Conservation (phyloP, 2,329 filamentous ascomycete genomes). For the Didymella keratinophila region DNA sequence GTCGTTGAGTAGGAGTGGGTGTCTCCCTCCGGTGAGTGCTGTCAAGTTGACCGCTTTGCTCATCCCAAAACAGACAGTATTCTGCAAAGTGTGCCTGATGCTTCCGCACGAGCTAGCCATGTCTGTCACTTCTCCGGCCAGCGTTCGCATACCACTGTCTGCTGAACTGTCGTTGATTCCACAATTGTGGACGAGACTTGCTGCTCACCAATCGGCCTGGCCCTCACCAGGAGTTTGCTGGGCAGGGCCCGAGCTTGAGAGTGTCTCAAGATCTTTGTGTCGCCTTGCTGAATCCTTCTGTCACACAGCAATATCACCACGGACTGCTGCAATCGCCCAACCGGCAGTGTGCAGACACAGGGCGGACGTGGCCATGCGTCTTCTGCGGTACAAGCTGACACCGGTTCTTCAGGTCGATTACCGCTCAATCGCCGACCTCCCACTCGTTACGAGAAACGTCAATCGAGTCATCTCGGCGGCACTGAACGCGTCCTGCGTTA, state of each 20-base stretch:
- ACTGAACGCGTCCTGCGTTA: not conserved
- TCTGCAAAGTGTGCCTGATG: not conserved
- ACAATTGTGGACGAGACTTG: not conserved
- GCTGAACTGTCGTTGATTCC: not conserved
- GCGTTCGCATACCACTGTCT: not conserved
- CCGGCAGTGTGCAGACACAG: not conserved
- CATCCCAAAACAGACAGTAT: not conserved
- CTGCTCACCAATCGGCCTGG: not conserved
- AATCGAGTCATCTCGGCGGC: conserved; percentile 3
- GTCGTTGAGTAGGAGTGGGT: not conserved
- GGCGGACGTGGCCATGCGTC: not conserved
- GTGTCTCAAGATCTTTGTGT: not conserved
- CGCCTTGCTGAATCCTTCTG: not conserved
- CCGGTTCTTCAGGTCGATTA: not conserved
- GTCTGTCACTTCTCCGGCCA: not conserved
- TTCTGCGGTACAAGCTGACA: not conserved
- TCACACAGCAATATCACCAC: not conserved
- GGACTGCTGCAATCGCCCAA: not conserved
- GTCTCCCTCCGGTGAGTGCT: conserved; percentile 2
- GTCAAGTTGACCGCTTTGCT: conserved; percentile 8
- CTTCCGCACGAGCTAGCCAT: not conserved
- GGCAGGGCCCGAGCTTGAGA: not conserved
- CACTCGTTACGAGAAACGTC: conserved; percentile 1
- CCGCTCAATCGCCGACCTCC: not conserved
- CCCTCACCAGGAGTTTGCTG: not conserved